These are phyloP conservation scores for Calonectria montana DNA, from an alignment of 2,329 filamentous ascomycete species.

Conservation along the genomic window DNA sequence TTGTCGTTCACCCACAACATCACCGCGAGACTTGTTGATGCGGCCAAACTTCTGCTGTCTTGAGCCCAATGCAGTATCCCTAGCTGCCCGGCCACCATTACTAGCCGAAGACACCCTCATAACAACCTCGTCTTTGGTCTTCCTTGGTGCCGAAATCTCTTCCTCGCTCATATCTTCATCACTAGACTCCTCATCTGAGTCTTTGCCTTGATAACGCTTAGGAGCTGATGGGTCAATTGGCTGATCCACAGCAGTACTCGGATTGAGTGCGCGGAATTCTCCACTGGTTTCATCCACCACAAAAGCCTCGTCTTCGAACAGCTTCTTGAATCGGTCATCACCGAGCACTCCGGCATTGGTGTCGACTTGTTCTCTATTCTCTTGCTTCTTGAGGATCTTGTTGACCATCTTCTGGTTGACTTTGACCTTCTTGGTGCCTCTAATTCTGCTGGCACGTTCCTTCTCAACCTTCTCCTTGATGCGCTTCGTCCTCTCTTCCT, in stretches of 20 bases:
- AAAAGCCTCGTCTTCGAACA: slow-evolving; percentile 96
- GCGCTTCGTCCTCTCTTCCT: slow-evolving; percentile 90
- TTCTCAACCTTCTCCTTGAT: slow-evolving; percentile 97
- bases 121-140: slow-evolving; percentile 54
- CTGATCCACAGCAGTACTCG: slow-evolving; percentile 74
- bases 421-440: slow-evolving; percentile 96
- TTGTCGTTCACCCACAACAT: slow-evolving; percentile 72
- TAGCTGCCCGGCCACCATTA: slow-evolving; percentile 66
- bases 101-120: slow-evolving; percentile 80
- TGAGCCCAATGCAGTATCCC: slow-evolving; percentile 68
- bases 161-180: slow-evolving; percentile 52
- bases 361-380: slow-evolving; percentile 68
- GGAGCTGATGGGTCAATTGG: slow-evolving; percentile 49
- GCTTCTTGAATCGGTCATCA: slow-evolving; percentile 85
- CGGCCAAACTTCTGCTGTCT: slow-evolving; percentile 64
- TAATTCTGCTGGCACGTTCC: slow-evolving; percentile 93
- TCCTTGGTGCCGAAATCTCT: slow-evolving; percentile 34
- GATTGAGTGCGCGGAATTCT: slow-evolving; percentile 91
- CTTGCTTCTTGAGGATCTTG: slow-evolving; percentile 75
- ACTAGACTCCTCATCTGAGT: slow-evolving; percentile 58
- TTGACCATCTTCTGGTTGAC: slow-evolving; percentile 88
- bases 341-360: slow-evolving; percentile 75
- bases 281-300: slow-evolving; percentile 88
- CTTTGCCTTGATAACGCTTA: slow-evolving; percentile 51
- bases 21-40: slow-evolving; percentile 57